phyloP scores from a whole-genome alignment of 2,329 filamentous ascomycete species.

The Emergomyces orientalis region DNA sequence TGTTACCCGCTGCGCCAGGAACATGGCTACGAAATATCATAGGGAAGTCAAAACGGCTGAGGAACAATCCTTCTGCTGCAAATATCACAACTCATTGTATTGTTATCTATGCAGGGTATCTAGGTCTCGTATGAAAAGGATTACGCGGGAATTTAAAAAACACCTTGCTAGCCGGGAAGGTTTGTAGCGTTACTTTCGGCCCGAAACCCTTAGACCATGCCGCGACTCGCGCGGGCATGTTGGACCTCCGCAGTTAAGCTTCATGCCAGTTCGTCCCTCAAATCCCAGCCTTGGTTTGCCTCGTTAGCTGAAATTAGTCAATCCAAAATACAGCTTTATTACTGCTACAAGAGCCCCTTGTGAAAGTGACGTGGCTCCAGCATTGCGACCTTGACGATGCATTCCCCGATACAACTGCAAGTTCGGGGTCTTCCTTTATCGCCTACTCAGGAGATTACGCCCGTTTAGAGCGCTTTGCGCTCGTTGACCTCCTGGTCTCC shows the following conservation, averaged over 20 bases:
- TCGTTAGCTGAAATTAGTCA: neutral
- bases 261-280: neutral
- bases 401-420: neutral
- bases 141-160: neutral
- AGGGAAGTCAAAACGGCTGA: neutral
- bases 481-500: neutral
- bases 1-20: neutral
- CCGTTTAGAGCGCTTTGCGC: neutral
- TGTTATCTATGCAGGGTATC: neutral
- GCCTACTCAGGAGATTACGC: neutral
- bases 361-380: constrained; percentile 3
- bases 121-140: neutral
- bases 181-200: constrained; percentile 1
- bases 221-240: neutral
- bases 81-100: neutral
- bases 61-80: neutral
- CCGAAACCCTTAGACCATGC: neutral
- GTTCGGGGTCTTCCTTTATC: neutral
- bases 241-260: neutral
- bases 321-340: neutral
- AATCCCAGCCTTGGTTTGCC: neutral
- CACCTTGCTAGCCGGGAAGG: neutral
- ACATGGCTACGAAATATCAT: neutral
- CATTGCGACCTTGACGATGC: neutral
- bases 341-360: neutral